These are phyloP conservation scores for Afroboletus lepidellus DNA, from an alignment of 1,284 basidiomycete genomes.

Conservation along the genomic window DNA sequence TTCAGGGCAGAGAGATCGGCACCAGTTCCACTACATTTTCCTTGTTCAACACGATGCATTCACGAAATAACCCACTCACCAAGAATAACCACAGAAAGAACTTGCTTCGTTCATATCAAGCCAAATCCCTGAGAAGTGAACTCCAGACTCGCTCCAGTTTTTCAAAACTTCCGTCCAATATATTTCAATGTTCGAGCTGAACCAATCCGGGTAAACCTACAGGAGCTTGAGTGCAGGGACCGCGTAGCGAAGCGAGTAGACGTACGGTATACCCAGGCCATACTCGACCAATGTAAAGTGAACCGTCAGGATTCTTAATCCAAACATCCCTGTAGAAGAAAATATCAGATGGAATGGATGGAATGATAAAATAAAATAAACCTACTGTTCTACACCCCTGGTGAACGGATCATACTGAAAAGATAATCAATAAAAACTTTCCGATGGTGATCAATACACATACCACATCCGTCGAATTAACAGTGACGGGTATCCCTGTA, in stretches of 20 bases:
- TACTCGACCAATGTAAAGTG: constrained; percentile 65
- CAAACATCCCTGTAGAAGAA: constrained; percentile 52
- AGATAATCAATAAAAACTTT: background rate
- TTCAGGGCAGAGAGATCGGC: constrained; percentile 1
- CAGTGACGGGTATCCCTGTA: constrained; percentile 32
- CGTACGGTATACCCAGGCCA: constrained; percentile 51
- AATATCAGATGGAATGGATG: background rate
- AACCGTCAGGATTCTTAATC: constrained; percentile 62
- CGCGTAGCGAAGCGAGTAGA: background rate
- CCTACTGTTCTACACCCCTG: constrained; percentile 41
- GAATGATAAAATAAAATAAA: background rate
- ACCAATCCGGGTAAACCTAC: constrained; percentile 67
- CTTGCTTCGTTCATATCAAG: constrained; percentile 71
- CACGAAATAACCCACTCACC: constrained; percentile 38
- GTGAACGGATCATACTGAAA: constrained; percentile 44
- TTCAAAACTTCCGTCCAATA: constrained; percentile 57
- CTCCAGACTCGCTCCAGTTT: constrained; percentile 57
- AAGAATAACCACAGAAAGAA: constrained; percentile 62
- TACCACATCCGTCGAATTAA: constrained; percentile 39
- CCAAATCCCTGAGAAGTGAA: constrained; percentile 69
- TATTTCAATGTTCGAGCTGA: constrained; percentile 49
- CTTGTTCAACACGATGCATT: constrained; percentile 38
- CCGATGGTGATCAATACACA: background rate
- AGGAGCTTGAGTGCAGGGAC: background rate
- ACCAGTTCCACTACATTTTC: background rate